Conservation (phyloP, 1,139 yeast genomes). For the Blastobotrys ciferrii region DNA sequence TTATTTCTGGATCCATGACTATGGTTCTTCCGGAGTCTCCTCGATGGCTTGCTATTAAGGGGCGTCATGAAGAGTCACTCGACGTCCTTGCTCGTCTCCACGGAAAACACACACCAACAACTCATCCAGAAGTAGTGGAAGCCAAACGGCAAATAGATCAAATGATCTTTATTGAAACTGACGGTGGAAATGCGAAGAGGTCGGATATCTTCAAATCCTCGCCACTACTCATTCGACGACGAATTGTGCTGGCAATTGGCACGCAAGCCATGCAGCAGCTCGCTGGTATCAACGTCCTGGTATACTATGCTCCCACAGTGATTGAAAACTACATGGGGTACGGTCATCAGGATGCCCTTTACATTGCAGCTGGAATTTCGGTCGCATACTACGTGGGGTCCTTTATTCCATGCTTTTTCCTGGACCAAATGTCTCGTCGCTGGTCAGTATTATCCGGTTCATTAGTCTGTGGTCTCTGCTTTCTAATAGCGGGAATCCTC, state of each 20-base stretch:
- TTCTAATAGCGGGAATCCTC: constrained; percentile 61
- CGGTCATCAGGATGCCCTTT: constrained; percentile 57
- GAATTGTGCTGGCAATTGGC: constrained; percentile 22
- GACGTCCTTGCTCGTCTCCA: constrained; percentile 23
- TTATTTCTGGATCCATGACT: too few relatives aligned
- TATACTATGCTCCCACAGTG: constrained; percentile 75
- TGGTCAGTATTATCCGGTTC: constrained; percentile 60
- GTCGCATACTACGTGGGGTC: constrained; percentile 22
- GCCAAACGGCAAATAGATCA: constrained; percentile 63
- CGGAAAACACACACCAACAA: constrained; percentile 43
- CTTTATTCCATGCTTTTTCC: constrained; percentile 21
- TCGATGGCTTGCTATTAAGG: constrained; percentile 27
- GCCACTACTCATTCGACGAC: constrained; percentile 44
- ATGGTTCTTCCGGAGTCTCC: constrained; percentile 19
- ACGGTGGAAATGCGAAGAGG: too few relatives aligned
- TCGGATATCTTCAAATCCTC: constrained; percentile 58
- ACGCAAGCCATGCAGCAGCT: constrained; percentile 52
- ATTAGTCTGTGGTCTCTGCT: constrained; percentile 59
- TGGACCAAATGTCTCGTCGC: constrained; percentile 46
- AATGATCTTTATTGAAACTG: too few relatives aligned
- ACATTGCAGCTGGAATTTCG: constrained; percentile 58
- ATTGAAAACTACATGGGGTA: constrained; percentile 69
- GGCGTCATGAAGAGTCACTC: constrained; percentile 26
- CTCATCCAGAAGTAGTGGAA: constrained; percentile 56
- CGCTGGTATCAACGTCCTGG: constrained; percentile 75